Evolutionary conservation across 2,329 filamentous ascomycete species (phyloP).

Genomic region (Penicillium hesseltinei): DNA sequence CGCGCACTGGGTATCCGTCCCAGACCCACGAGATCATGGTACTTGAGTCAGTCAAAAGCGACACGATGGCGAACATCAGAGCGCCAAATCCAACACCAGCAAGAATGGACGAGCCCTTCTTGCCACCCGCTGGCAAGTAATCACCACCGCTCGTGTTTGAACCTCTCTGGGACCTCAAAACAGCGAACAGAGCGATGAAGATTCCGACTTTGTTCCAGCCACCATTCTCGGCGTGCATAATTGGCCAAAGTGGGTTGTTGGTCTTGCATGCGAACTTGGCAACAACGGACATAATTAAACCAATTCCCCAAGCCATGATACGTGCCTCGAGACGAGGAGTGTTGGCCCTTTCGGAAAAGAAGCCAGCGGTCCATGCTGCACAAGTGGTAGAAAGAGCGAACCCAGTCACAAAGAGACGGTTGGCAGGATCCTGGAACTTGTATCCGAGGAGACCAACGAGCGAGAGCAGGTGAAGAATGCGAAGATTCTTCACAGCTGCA

Average conservation of each 20-base stretch:
- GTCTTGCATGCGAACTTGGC: conserved; percentile 91
- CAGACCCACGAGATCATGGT: conserved; percentile 99
- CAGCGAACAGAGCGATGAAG: conserved; percentile 70
- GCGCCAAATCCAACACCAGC: conserved; percentile 78
- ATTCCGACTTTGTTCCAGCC: conserved; percentile 88
- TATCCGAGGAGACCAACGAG: conserved; percentile 78
- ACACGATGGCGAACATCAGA: conserved; percentile 85
- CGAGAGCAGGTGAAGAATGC: conserved; percentile 71
- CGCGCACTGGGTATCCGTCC: conserved; percentile 90
- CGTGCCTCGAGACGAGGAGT: conserved; percentile 75
- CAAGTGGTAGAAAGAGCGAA: conserved; percentile 79
- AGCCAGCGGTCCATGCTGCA: conserved; percentile 78
- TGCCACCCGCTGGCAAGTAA: conserved; percentile 52
- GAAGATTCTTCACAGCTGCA: conserved; percentile 66
- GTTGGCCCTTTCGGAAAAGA: conserved; percentile 74
- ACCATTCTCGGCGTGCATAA: conserved; percentile 84
- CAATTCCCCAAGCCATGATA: conserved; percentile 75
- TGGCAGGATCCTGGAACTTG: conserved; percentile 67
- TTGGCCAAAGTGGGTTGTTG: conserved; percentile 96
- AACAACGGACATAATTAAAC: conserved; percentile 79
- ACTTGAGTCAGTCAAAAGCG: conserved; percentile 90
- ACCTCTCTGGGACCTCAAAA: conserved; percentile 70
- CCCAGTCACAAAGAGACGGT: conserved; percentile 75
- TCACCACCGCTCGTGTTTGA: conserved; percentile 53
- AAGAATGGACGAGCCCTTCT: conserved; percentile 66